Percentiles rank a stretch among this genome's conserved stretches.
These are phyloP conservation scores for Acanthamoeba royreba DNA, from an alignment of 208 protist species.

Conservation along the genomic window DNA sequence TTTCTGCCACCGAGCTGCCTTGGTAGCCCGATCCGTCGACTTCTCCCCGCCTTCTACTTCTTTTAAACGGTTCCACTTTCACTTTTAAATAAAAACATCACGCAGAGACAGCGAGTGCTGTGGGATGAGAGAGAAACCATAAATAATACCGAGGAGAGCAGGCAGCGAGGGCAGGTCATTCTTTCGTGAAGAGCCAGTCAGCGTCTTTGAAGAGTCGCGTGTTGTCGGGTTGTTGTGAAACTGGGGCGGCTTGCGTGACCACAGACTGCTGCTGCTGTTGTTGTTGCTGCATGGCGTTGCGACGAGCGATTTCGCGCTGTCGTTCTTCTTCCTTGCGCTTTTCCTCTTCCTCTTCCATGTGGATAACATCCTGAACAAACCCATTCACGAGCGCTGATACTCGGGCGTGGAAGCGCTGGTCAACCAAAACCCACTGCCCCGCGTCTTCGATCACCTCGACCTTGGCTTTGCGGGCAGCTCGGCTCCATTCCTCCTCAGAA, in stretches of 20 bases:
- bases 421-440: neutral
- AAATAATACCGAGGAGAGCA: neutral
- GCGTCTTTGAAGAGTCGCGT: neutral
- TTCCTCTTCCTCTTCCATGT: neutral
- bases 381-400: neutral
- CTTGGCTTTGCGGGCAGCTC: neutral
- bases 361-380: neutral
- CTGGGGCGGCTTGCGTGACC: neutral
- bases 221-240: neutral
- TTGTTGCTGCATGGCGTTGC: neutral
- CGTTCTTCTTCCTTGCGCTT: neutral
- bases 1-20: too few species aligned
- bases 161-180: neutral
- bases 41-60: too few species aligned
- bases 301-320: neutral
- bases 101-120: neutral
- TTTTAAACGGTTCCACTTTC: too few species aligned
- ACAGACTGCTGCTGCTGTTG: neutral
- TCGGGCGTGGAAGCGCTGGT: neutral
- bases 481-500: neutral
- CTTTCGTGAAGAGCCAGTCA: neutral
- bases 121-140: neutral
- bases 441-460: neutral
- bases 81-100: too few species aligned
- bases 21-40: too few species aligned